phyloP scores from a whole-genome alignment of 106 monocot species.

The Ottelia alismoides region DNA sequence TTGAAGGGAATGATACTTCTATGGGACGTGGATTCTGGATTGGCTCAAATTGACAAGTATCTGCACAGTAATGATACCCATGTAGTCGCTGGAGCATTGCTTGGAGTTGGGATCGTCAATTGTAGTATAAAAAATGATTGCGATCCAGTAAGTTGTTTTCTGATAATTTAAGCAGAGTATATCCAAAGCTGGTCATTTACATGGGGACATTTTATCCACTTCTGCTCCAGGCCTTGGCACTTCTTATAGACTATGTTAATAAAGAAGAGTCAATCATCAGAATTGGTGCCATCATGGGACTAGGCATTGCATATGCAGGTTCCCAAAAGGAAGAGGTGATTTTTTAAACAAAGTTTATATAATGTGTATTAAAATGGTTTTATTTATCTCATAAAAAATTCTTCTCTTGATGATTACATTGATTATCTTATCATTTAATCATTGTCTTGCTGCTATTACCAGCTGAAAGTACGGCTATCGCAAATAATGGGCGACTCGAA shows the following conservation, averaged over 20 bases:
- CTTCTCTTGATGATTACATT: neutral
- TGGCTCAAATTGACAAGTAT: conserved; percentile 90
- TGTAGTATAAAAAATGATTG: conserved; percentile 92
- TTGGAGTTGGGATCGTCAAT: conserved; percentile 94
- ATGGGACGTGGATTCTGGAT: conserved; percentile 93
- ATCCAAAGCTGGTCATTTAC: too few relatives aligned
- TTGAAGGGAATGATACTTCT: conserved; percentile 91
- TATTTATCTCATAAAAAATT: neutral
- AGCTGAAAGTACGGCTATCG: conserved; percentile 52
- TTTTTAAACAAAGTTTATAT: too few relatives aligned
- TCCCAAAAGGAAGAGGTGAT: conserved; percentile 86
- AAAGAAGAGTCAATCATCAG: conserved; percentile 72
- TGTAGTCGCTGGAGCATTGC: conserved; percentile 84
- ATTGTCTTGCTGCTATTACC: conserved; percentile 13
- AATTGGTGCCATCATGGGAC: conserved; percentile 95
- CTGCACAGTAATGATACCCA: conserved; percentile 87
- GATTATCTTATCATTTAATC: too few relatives aligned
- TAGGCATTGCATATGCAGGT: conserved; percentile 98
- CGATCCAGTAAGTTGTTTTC: conserved; percentile 63
- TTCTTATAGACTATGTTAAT: conserved; percentile 64
- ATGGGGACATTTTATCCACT: too few relatives aligned
- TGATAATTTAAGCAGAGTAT: too few relatives aligned
- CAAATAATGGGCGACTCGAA: conserved; percentile 53
- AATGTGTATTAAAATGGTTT: too few relatives aligned
- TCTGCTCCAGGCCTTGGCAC: conserved; percentile 62